Evolutionary conservation across 2,329 filamentous ascomycete species (phyloP).

Genomic region (Xylaria sp.): DNA sequence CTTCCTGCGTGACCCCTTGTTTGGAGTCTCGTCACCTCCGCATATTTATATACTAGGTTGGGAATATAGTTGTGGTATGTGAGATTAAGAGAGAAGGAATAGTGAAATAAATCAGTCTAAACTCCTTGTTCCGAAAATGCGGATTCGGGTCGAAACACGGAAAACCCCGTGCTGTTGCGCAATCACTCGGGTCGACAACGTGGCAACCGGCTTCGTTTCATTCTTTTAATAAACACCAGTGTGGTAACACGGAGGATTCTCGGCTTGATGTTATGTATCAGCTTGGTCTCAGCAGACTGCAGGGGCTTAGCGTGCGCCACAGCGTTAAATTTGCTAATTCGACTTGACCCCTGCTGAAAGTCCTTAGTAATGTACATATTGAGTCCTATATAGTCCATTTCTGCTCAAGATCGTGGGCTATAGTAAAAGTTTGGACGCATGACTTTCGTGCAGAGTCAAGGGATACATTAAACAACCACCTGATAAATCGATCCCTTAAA

Average conservation of each 20-base stretch:
- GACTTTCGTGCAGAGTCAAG: not conserved
- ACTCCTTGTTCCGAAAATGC: not conserved
- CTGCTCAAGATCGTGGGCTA: not conserved
- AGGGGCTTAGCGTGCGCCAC: slow-evolving; percentile 12
- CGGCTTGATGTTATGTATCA: not conserved
- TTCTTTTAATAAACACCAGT: slow-evolving; percentile 2
- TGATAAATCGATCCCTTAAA: not conserved
- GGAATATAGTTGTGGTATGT: not conserved
- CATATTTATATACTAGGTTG: not conserved
- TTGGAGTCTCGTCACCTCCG: not conserved
- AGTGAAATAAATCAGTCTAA: not conserved
- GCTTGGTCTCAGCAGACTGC: not conserved
- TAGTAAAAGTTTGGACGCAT: not conserved
- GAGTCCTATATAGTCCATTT: not conserved
- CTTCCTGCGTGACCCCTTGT: not conserved
- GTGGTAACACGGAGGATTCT: not conserved
- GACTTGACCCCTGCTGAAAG: not conserved
- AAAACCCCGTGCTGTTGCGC: not conserved
- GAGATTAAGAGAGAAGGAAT: not conserved
- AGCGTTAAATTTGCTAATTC: not conserved
- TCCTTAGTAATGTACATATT: not conserved
- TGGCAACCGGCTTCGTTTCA: not conserved
- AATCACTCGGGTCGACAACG: not conserved
- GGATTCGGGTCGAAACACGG: not conserved
- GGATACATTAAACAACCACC: not conserved